Percentiles rank a stretch among this genome's conserved stretches.
These are phyloP conservation scores for Achaetomiella virescens DNA, from an alignment of 495 filamentous ascomycete species.

Conservation along the genomic window DNA sequence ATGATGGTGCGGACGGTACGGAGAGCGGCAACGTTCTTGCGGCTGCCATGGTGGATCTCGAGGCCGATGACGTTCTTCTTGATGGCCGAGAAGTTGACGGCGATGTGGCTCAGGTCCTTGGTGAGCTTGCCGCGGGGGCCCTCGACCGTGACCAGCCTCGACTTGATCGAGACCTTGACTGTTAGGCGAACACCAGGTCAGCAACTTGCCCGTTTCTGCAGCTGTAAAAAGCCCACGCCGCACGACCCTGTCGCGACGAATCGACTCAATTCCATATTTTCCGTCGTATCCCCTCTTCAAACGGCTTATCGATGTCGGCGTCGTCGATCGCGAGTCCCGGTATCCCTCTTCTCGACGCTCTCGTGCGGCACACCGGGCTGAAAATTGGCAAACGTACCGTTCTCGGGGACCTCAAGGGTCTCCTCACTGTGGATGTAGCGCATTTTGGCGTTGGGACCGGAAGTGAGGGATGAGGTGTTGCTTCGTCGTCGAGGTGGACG, in stretches of 20 bases:
- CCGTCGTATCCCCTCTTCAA: background rate
- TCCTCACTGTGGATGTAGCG: conserved; percentile 97
- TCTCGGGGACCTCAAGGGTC: conserved; percentile 87
- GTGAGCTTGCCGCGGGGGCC: conserved; percentile 90
- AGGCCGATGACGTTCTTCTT: conserved; percentile 80
- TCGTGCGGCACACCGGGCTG: conserved; percentile 2
- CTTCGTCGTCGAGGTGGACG: conserved; percentile 33
- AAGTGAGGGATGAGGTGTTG: conserved; percentile 30
- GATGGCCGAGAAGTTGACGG: conserved; percentile 87
- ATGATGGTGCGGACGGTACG: conserved; percentile 96
- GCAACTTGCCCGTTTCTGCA: conserved; percentile 24
- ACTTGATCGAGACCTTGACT: conserved; percentile 97
- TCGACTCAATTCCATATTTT: conserved; percentile 3
- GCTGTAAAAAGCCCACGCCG: background rate
- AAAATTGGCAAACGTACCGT: conserved; percentile 63
- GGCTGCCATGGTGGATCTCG: conserved; percentile 93
- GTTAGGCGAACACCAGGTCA: conserved; percentile 34
- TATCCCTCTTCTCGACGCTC: conserved; percentile 2
- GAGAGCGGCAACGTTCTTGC: conserved; percentile 95
- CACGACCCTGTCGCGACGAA: background rate
- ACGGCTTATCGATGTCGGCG: conserved; percentile 3
- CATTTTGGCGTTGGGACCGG: conserved; percentile 60
- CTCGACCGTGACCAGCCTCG: conserved; percentile 89
- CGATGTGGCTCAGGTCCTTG: conserved; percentile 93
- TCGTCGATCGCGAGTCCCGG: conserved; percentile 15